A percentile compares a stretch with the other conserved stretches of the same genome.
Evolutionary conservation across 2,329 filamentous ascomycete genomes (phyloP).

Genomic region (Epichloe glyceriae): DNA sequence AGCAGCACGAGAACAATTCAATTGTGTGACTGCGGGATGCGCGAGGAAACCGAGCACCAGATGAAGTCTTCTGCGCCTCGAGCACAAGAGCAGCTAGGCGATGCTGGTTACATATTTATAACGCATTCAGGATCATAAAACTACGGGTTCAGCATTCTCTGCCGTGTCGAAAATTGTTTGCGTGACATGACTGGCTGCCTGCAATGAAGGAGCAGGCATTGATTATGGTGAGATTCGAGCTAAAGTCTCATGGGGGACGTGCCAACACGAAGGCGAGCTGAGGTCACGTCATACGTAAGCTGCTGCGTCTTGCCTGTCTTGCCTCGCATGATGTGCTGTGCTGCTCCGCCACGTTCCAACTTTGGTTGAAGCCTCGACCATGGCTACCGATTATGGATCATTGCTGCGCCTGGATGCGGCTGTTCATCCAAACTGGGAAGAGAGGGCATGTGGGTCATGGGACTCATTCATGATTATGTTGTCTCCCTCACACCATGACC

Average conservation of each 20-base stretch:
- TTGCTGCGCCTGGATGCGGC: too few relatives aligned
- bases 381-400: too few relatives aligned
- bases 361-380: too few relatives aligned
- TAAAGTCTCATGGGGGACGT: too few relatives aligned
- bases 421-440: not conserved
- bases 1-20: not conserved
- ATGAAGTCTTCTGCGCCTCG: not conserved
- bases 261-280: too few relatives aligned
- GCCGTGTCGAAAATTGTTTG: not conserved
- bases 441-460: not conserved
- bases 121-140: not conserved
- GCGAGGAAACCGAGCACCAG: not conserved
- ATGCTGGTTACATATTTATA: not conserved
- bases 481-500: too few relatives aligned
- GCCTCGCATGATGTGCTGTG: too few relatives aligned
- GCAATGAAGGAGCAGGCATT: too few relatives aligned
- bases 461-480: not conserved
- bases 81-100: not conserved
- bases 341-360: too few relatives aligned
- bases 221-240: too few relatives aligned
- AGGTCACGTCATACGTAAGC: too few relatives aligned
- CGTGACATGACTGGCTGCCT: not conserved
- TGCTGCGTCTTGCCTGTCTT: too few relatives aligned
- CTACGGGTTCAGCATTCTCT: not conserved
- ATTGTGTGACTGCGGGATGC: not conserved